Conservation (phyloP, 1,284 basidiomycete species). For the Coriolopsis trogii region DNA sequence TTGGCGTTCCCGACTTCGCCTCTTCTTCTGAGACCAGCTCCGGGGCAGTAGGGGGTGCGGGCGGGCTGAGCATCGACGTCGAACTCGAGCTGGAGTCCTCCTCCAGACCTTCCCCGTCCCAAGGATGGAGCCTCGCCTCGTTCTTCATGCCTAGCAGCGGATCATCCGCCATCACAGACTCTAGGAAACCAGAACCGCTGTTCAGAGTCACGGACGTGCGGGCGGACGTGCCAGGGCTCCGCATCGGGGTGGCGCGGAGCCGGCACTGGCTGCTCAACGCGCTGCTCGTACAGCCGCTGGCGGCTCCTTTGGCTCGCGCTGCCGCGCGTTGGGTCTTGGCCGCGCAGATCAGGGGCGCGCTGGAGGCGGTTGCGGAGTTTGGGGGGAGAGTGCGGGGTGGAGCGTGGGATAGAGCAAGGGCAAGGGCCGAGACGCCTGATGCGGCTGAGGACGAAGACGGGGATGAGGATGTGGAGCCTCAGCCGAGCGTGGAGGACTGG, state of each 20-base stretch:
- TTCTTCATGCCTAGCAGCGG: too few relatives aligned
- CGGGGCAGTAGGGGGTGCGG: conserved; percentile 23
- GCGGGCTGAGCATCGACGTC: conserved; percentile 41
- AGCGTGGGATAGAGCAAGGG: conserved; percentile 3
- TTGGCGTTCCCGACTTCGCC: too few relatives aligned
- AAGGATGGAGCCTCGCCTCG: background rate
- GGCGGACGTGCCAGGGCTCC: conserved; percentile 41
- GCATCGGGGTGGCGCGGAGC: conserved; percentile 42
- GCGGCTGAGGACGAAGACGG: conserved; percentile 5
- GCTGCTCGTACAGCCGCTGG: conserved; percentile 48
- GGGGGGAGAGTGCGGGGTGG: conserved; percentile 26
- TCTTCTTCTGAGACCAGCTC: background rate
- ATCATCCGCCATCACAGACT: too few relatives aligned
- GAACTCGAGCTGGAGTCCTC: conserved; percentile 41
- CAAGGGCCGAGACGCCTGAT: conserved; percentile 3
- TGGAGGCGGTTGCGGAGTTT: conserved; percentile 36
- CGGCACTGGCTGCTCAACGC: conserved; percentile 54
- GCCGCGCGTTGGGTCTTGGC: conserved; percentile 33
- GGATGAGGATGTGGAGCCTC: conserved; percentile 6
- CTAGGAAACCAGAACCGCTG: conserved; percentile 31
- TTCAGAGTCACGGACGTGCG: conserved; percentile 46
- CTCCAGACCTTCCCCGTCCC: conserved; percentile 19
- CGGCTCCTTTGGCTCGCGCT: conserved; percentile 38
- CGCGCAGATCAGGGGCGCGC: conserved; percentile 33
- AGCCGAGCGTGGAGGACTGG: conserved; percentile 31